Conservation (phyloP, 345 rosid species). For the Laguncularia racemosa region DNA sequence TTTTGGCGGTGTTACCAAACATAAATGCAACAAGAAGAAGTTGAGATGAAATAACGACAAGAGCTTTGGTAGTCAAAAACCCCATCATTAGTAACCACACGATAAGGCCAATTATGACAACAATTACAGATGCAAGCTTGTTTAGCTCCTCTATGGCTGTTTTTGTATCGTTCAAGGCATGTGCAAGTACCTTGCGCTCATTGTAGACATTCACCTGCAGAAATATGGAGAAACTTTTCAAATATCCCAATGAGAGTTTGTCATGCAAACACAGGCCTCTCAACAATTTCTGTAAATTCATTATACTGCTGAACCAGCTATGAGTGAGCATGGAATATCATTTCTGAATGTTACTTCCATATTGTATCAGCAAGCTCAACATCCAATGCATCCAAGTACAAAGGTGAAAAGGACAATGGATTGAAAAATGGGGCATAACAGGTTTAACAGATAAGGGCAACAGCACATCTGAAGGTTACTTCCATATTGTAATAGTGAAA, state of each 20-base stretch:
- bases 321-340: too few species aligned
- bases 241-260: neutral
- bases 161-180: conserved; percentile 54
- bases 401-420: too few species aligned
- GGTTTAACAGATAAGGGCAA: too few species aligned
- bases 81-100: conserved; percentile 55
- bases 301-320: neutral
- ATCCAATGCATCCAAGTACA: too few species aligned
- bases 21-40: conserved; percentile 43
- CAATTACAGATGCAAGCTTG: conserved; percentile 34
- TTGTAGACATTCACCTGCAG: conserved; percentile 51
- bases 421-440: too few species aligned
- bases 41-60: conserved; percentile 54
- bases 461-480: too few species aligned
- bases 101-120: conserved; percentile 28
- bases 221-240: neutral
- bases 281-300: neutral
- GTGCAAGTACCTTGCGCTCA: conserved; percentile 54
- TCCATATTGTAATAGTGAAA: too few species aligned
- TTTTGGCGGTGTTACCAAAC: conserved; percentile 57
- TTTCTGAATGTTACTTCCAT: too few species aligned
- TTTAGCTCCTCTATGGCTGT: conserved; percentile 69
- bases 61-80: conserved; percentile 37
- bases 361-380: too few species aligned
- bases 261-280: neutral